These are phyloP conservation scores for Halophytophthora polymorphica DNA, from an alignment of 352 stramenopile genomes.

Conservation along the genomic window DNA sequence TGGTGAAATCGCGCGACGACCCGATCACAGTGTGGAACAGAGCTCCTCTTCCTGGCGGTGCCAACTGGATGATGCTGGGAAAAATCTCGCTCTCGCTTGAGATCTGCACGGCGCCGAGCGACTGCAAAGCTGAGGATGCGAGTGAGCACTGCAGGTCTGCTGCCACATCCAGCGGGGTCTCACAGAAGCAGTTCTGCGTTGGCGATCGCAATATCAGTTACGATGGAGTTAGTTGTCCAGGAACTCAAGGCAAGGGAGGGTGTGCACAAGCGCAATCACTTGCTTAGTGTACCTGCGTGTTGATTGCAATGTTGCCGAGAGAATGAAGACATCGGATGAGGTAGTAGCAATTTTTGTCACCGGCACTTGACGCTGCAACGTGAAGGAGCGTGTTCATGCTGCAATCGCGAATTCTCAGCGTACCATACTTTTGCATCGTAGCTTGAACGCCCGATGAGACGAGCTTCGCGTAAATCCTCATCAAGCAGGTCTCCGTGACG, in stretches of 20 bases:
- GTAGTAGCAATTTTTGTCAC: constrained; percentile 41
- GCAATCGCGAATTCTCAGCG: constrained; percentile 45
- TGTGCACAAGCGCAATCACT: not conserved
- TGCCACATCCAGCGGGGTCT: constrained; percentile 37
- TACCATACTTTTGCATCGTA: constrained; percentile 40
- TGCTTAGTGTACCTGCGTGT: constrained; percentile 28
- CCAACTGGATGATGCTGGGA: constrained; percentile 21
- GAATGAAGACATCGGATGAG: constrained; percentile 41
- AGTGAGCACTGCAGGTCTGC: constrained; percentile 26
- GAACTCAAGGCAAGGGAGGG: no score
- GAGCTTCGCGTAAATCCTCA: constrained; percentile 46
- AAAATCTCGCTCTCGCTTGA: constrained; percentile 34
- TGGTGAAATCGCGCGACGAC: constrained; percentile 26
- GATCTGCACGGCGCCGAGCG: constrained; percentile 29
- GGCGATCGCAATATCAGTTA: no score
- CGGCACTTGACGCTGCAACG: constrained; percentile 35
- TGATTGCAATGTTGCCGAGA: constrained; percentile 36
- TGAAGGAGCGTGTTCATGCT: constrained; percentile 62
- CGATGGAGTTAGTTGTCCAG: no score
- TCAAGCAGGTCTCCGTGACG: constrained; percentile 35
- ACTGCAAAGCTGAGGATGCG: constrained; percentile 27
- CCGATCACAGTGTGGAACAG: constrained; percentile 23
- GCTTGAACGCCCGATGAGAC: constrained; percentile 34
- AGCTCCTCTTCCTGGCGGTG: constrained; percentile 15
- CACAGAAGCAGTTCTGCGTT: constrained; percentile 47